Conservation (phyloP, 108 stramenopile species). For the Nitzschia putrida region DNA sequence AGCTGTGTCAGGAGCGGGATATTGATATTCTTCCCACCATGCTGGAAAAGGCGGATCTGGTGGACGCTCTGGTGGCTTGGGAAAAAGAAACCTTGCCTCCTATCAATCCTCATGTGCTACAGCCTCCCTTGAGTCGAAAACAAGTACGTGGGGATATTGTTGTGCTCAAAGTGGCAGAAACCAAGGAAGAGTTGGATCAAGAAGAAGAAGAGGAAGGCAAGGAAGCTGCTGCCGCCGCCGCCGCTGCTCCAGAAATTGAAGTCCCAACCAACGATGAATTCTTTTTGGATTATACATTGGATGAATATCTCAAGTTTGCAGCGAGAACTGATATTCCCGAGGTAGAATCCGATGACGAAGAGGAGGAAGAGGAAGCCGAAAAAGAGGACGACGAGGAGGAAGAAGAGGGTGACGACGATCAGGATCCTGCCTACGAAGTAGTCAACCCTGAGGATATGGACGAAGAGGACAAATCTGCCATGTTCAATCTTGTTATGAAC, state of each 20-base stretch:
- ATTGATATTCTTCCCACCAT: slow-evolving; percentile 28
- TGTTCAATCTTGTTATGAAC: slow-evolving; percentile 84
- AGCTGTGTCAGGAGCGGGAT: slow-evolving; percentile 30
- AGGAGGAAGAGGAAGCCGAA: slow-evolving; percentile 43
- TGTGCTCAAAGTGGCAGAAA: slow-evolving; percentile 74
- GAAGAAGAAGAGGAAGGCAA: slow-evolving; percentile 24
- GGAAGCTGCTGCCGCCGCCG: slow-evolving; percentile 5
- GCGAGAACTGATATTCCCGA: slow-evolving; percentile 71
- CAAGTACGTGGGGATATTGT: slow-evolving; percentile 79
- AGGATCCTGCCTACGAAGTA: slow-evolving; percentile 9
- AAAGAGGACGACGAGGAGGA: slow-evolving; percentile 36
- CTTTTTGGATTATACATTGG: slow-evolving; percentile 82
- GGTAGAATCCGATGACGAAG: slow-evolving; percentile 19
- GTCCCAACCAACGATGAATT: slow-evolving; percentile 76
- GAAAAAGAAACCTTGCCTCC: slow-evolving; percentile 35
- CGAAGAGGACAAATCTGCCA: slow-evolving; percentile 66
- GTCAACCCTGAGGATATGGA: slow-evolving; percentile 39
- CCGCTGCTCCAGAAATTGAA: neutral
- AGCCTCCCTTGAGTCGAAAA: slow-evolving; percentile 73
- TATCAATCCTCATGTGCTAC: slow-evolving; percentile 72
- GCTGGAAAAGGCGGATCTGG: slow-evolving; percentile 46
- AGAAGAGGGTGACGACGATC: slow-evolving; percentile 39
- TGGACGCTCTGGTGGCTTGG: slow-evolving; percentile 28
- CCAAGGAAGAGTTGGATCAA: slow-evolving; percentile 60
- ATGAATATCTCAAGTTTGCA: slow-evolving; percentile 76